These are phyloP conservation scores for Polyplosphaeria fusca DNA, from an alignment of 495 filamentous ascomycete species.

Conservation along the genomic window DNA sequence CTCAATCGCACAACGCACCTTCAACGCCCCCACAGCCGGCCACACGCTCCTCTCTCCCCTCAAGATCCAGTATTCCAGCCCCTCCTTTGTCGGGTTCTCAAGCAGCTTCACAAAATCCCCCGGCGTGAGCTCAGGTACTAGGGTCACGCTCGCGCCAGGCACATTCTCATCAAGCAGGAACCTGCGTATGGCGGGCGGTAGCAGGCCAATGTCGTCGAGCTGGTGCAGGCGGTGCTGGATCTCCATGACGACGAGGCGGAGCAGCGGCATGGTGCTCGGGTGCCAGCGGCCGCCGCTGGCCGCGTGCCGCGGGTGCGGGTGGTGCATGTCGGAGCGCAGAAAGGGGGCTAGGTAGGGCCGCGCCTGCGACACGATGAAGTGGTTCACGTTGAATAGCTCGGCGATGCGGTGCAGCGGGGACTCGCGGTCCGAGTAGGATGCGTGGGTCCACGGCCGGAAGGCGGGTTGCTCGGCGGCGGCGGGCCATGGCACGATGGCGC, in stretches of 20 bases:
- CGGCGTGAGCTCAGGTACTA: constrained; percentile 75
- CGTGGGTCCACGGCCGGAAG: constrained; percentile 66
- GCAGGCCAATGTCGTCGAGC: constrained; percentile 69
- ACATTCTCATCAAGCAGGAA: constrained; percentile 86
- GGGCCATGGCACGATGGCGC: constrained; percentile 76
- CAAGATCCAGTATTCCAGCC: constrained; percentile 79
- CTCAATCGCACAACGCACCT: constrained; percentile 81
- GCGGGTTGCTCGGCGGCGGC: constrained; percentile 58
- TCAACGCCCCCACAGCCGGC: constrained; percentile 83
- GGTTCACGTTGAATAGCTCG: constrained; percentile 91
- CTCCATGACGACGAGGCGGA: constrained; percentile 69
- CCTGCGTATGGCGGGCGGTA: constrained; percentile 66
- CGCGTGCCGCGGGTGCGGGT: constrained; percentile 60
- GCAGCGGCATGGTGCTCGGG: constrained; percentile 59
- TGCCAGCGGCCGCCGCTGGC: constrained; percentile 48
- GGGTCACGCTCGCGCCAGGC: constrained; percentile 72
- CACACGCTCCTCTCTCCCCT: constrained; percentile 84
- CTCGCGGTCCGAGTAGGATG: constrained; percentile 68
- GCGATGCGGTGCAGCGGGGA: constrained; percentile 79
- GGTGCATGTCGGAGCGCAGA: constrained; percentile 73
- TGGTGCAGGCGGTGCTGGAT: constrained; percentile 78
- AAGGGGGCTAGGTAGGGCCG: constrained; percentile 83
- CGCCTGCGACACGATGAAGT: constrained; percentile 78
- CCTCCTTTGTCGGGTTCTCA: constrained; percentile 71
- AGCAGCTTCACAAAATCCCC: constrained; percentile 72